Base-by-base conservation (phyloP, 129 eudicot species). In the Flaveria robusta region DNA sequence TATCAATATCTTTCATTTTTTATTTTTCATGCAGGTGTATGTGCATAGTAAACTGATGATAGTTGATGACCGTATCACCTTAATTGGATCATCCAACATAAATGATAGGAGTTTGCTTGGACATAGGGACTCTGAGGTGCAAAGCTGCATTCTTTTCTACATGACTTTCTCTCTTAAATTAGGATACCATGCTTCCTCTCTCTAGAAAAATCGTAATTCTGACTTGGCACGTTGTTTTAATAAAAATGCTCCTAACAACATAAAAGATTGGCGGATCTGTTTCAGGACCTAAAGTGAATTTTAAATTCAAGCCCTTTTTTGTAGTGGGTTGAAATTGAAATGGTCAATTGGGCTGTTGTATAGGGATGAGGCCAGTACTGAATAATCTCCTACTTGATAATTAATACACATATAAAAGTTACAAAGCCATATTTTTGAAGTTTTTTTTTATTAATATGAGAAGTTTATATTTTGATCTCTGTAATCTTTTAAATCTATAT, bases 11-110 rank as follows among this genome's bases (percentile, higher is more conserved):
- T 52, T 72, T 15, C 39, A 55, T 11, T 51, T 72, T 23, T 49
- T 0, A 47, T 63, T 8, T 50, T 65, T 71, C 68, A 26, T 68
- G 27, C 86, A 93, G 98, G 89, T 93, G 23, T 90, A 93, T 70
- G 98, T 93, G 75, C 98, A 93, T 79, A 93, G 98, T 88, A 93
- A 93, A 85, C 88, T 93, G 76, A 91, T 93, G 98, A 93, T 93
- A 66, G 68, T 93, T 72, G 98, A 93, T 87, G 98, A 93, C 81
- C 83, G 81, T 77, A 85, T 86, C 18, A 79, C 86, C 70, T 84
- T 93, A 81, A 74, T 93, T 70, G 98, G 98, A 69, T 93, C 98
- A 12, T 97, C 96, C 50, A 94, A 94, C 81, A 94, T 94, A 31
- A 94, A 94, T 56, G 98, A 94, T 80, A 79, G 98, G 80, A 94